phyloP scores from a whole-genome alignment of 75 land plant species.

The Larix kaempferi region DNA sequence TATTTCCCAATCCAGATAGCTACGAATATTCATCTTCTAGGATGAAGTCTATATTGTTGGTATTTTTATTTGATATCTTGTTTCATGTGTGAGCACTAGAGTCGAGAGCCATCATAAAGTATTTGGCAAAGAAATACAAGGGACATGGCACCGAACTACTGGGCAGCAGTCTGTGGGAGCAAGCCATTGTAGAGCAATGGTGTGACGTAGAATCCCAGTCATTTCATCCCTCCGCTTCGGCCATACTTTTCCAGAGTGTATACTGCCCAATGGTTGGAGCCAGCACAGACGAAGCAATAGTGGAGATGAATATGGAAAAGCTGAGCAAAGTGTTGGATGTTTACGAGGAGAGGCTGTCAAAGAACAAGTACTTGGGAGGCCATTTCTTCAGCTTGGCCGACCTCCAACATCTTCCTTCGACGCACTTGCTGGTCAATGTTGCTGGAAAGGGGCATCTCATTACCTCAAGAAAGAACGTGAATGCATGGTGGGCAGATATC shows the following conservation, averaged over 20 bases:
- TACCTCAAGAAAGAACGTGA: slow-evolving; percentile 36
- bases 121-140: slow-evolving; percentile 37
- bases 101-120: too few relatives aligned
- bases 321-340: too few relatives aligned
- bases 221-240: slow-evolving; percentile 30
- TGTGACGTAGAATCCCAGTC: slow-evolving; percentile 53
- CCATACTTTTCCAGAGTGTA: slow-evolving; percentile 21
- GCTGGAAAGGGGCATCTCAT: slow-evolving; percentile 15
- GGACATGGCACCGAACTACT: slow-evolving; percentile 16
- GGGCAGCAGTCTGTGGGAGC: slow-evolving; percentile 36
- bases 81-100: too few relatives aligned
- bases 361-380: too few relatives aligned
- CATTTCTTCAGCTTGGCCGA: too few relatives aligned
- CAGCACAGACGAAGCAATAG: slow-evolving; percentile 25
- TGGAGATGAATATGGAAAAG: too few relatives aligned
- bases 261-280: too few relatives aligned
- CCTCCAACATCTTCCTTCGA: slow-evolving; percentile 40
- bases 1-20: too few relatives aligned
- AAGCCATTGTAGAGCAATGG: slow-evolving; percentile 62
- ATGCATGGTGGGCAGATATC: slow-evolving; percentile 58
- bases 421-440: slow-evolving; percentile 26
- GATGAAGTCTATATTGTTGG: too few relatives aligned
- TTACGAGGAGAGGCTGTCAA: too few relatives aligned
- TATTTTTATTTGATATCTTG: too few relatives aligned
- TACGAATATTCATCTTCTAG: too few relatives aligned